Percentiles rank a stretch among this genome's conserved stretches.
Conservation (phyloP, 2,329 filamentous ascomycete species). For the Aspergillus amoenus region DNA sequence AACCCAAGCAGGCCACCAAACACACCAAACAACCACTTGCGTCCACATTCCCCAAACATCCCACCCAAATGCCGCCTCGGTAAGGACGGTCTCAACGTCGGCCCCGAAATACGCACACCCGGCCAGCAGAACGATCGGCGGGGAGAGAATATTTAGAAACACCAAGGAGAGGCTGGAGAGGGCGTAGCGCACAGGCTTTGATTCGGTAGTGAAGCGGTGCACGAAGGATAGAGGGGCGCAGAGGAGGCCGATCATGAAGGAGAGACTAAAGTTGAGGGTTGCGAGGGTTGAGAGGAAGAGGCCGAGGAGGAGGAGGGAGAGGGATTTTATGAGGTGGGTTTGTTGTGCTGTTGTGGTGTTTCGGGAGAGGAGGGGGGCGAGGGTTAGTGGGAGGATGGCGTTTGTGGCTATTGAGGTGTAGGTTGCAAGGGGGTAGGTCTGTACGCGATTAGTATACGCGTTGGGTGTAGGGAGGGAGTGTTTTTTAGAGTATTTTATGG, state of each 20-base stretch:
- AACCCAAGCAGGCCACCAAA: conserved; percentile 94
- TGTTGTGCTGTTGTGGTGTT: conserved; percentile 61
- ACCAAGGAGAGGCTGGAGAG: conserved; percentile 43
- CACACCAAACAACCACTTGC: conserved; percentile 84
- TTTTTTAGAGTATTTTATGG: background rate
- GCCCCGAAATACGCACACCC: conserved; percentile 50
- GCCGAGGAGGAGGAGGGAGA: conserved; percentile 88
- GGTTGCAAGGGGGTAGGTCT: conserved; percentile 64
- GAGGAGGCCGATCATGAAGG: conserved; percentile 78
- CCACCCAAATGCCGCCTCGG: conserved; percentile 81
- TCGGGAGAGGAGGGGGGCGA: conserved; percentile 56
- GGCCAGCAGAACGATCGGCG: conserved; percentile 55
- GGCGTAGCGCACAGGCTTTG: conserved; percentile 22
- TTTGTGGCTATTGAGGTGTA: conserved; percentile 57
- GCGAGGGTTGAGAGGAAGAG: conserved; percentile 90
- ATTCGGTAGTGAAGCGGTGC: conserved; percentile 26
- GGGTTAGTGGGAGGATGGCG: conserved; percentile 55
- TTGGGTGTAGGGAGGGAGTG: background rate
- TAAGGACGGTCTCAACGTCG: conserved; percentile 60
- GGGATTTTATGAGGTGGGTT: conserved; percentile 77
- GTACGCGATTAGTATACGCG: conserved; percentile 9
- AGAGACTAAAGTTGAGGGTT: conserved; percentile 91
- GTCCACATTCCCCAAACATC: conserved; percentile 87
- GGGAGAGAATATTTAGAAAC: conserved; percentile 62
- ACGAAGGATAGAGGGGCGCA: conserved; percentile 76